Evolutionary conservation across 2,329 filamentous ascomycete species (phyloP), one percentile per base, ranked within the genome.

Genomic region (Fusarium decemcellulare): DNA sequence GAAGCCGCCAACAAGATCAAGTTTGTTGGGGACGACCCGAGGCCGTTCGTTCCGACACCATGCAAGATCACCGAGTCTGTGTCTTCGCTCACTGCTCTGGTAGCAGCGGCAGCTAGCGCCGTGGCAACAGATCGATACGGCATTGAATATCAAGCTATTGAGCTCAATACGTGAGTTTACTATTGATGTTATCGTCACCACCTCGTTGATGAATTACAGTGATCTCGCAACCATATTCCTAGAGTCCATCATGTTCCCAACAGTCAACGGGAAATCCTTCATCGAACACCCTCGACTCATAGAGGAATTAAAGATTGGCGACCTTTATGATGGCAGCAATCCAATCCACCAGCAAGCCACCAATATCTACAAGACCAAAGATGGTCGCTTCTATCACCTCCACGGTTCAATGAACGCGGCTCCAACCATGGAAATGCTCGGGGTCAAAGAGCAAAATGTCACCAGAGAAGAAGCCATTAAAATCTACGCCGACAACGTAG

Each of bases 61-160:
- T 66, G 60, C 43, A 66, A 63, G 46, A 66, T 66, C 9, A 66
- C 63, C 12, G 63, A 66, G 55, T 66, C 63, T 7, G 23, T 27
- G 4, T 63, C 63, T 36, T 44, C 63, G 7, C 34, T 66, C 12
- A 59, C 50, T 34, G 63, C 37, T 5, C 63, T 66, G 8, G 54
- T 66, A 30, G 63, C 63, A 10, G 48, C 63, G 14, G 47, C 47
- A 27, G 47, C 32, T 5, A 50, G 47, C n/a, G 47, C 47, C 8
- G 16, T 50, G 9, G 47, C 47, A 37, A 32, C 32, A 37, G 47
- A 36, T 23, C 30, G 47, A 27, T 50, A 50, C 36, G 47, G 32
- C 0, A 50, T 50, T 7, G 47, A n/a, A 4, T 50, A 50, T 15
- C 47, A 50, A 32, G 16, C 27, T 11, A 36, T 50, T 18, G 32